Evolutionary conservation across 2,329 filamentous ascomycete genomes (phyloP).

Genomic region (Drechslerella dactyloides): DNA sequence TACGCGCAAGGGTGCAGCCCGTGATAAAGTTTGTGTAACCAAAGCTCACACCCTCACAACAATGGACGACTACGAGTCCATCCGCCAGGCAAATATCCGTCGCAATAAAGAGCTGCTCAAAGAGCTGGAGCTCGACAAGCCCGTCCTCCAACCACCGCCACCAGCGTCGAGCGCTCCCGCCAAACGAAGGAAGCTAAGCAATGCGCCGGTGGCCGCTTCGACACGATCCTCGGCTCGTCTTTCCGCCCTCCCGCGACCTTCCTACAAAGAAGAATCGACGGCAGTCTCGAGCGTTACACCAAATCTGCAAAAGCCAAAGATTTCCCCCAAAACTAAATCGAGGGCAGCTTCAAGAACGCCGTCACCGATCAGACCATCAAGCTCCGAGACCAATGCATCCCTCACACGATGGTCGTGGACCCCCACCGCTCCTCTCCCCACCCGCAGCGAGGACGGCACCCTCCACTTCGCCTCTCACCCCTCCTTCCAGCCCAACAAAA

Average conservation of each 20-base stretch:
- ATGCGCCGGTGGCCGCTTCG: conserved; percentile 53
- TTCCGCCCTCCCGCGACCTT: conserved; percentile 58
- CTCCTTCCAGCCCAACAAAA: conserved; percentile 64
- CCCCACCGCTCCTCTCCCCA: conserved; percentile 58
- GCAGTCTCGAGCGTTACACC: conserved; percentile 9
- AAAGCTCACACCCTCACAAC: neutral
- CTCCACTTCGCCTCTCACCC: conserved; percentile 62
- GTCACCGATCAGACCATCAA: too few species aligned
- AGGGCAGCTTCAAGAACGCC: too few species aligned
- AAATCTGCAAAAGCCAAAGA: neutral
- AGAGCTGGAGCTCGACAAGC: conserved; percentile 60
- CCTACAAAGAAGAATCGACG: conserved; percentile 58
- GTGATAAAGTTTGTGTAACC: too few species aligned
- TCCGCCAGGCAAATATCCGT: conserved; percentile 62
- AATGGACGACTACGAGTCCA: conserved; percentile 61
- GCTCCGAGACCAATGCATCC: neutral
- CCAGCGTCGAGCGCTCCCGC: conserved; percentile 53
- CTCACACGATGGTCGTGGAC: conserved; percentile 57
- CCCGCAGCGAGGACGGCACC: conserved; percentile 58
- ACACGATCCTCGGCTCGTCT: conserved; percentile 62
- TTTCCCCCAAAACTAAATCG: conserved; percentile 30
- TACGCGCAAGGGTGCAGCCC: too few species aligned
- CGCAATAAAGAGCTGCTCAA: conserved; percentile 62
- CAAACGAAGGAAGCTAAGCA: conserved; percentile 60
- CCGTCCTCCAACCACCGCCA: conserved; percentile 53